Base-by-base conservation (phyloP, 768 basidiomycete species). In the Fistulinella prunicolor region DNA sequence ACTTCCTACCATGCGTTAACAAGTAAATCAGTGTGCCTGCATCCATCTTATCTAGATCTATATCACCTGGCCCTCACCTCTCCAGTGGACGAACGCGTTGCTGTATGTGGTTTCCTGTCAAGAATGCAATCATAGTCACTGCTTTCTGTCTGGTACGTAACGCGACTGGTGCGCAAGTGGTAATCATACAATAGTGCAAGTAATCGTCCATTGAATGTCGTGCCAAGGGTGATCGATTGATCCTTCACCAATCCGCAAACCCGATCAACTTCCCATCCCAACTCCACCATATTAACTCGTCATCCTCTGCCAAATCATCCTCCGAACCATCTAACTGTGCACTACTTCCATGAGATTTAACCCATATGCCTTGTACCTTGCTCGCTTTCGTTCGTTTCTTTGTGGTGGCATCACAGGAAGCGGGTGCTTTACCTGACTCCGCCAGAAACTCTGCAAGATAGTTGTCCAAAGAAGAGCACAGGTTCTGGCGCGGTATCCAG, bases 231-330 rank as follows among this genome's bases (percentile, higher is more conserved):
- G n/a, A n/a, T n/a, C n/a, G n/a, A n/a, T n/a, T n/a, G n/a, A n/a
- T 50, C 32, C n/a, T 10, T 64, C 40, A 77, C 73, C 73, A 78
- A 47, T 76, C 76, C n/a, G 65, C 49, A 54, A 78, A 78, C 5
- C 77, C 76, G 20, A 58, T 62, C 48, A 78, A 48, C 53, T 71
- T 76, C 12, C 76, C 76, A 32, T 78, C 65, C 77, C 77, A 78
- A 34, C 59, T 65, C 76, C 77, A 78, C 77, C 77, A 79, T 42
- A 79, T 76, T 61, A 71, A 56, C 51, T 78, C 77, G 24, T 75
- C 73, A 4, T 69, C 72, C 52, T 76, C 77, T 9, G 50, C 55
- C 45, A 58, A 44, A 19, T 56, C 55, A 29, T 55, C 52, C 3
- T 56, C 58, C 3, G 24, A 40, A 34, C 35, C 43, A 16, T 50